These are phyloP conservation scores for Bruguiera sexangula DNA, from an alignment of 345 rosid genomes.

Conservation along the genomic window DNA sequence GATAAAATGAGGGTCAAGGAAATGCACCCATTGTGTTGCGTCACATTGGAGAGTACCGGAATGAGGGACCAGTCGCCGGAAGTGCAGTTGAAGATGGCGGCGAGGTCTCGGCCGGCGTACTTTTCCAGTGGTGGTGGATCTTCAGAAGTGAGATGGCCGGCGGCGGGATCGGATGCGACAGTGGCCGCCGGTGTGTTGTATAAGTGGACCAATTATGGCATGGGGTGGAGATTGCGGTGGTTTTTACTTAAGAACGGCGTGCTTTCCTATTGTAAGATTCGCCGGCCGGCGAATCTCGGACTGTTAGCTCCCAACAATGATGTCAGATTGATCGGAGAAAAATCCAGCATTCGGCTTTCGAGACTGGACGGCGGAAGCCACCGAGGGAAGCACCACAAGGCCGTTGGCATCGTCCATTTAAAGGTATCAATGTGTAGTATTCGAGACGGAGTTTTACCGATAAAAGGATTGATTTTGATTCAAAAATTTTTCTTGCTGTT, in stretches of 20 bases:
- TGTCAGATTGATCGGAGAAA: slow-evolving; percentile 75
- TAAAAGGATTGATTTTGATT: slow-evolving; percentile 23
- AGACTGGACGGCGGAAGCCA: slow-evolving; percentile 53
- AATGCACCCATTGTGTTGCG: slow-evolving; percentile 91
- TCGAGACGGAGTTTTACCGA: slow-evolving; percentile 15
- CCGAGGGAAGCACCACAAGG: slow-evolving; percentile 57
- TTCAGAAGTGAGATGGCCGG: slow-evolving; percentile 17
- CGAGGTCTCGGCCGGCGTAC: slow-evolving; percentile 61
- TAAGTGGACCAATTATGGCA: slow-evolving; percentile 98
- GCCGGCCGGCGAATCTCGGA: slow-evolving; percentile 57
- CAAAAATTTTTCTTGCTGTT: slow-evolving; percentile 17
- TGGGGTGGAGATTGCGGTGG: slow-evolving; percentile 99
- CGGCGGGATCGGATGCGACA: slow-evolving; percentile 55
- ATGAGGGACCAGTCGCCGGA: slow-evolving; percentile 64
- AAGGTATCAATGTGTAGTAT: slow-evolving; percentile 54
- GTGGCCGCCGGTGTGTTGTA: slow-evolving; percentile 72
- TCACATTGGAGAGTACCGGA: slow-evolving; percentile 70
- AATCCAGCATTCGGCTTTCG: slow-evolving; percentile 50
- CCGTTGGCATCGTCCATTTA: slow-evolving; percentile 76
- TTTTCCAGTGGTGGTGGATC: slow-evolving; percentile 42
- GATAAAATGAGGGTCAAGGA: slow-evolving; percentile 80
- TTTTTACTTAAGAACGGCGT: slow-evolving; percentile 73
- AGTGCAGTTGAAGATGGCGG: slow-evolving; percentile 40
- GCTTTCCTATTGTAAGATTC: slow-evolving; percentile 79
- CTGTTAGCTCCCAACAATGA: slow-evolving; percentile 45